These are phyloP conservation scores for Didymella arachidicola DNA, from an alignment of 2,329 filamentous ascomycete species.

Conservation along the genomic window DNA sequence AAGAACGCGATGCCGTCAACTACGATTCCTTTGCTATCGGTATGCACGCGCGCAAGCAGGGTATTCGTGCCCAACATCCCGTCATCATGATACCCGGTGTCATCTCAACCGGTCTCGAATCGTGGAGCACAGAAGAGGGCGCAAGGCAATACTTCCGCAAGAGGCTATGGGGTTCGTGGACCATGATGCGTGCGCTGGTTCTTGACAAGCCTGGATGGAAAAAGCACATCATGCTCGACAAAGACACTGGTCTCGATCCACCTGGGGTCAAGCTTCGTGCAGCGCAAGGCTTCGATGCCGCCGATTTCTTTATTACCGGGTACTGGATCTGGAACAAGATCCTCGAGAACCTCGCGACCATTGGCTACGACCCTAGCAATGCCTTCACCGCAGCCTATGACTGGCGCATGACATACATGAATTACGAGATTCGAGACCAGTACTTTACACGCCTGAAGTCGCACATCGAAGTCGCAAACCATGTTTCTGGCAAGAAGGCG, in stretches of 20 bases:
- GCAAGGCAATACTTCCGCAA: constrained; percentile 94
- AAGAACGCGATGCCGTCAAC: constrained; percentile 84
- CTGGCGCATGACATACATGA: constrained; percentile 90
- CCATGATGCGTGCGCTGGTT: constrained; percentile 95
- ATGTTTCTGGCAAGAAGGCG: constrained; percentile 78
- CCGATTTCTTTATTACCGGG: constrained; percentile 87
- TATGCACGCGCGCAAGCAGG: constrained; percentile 80
- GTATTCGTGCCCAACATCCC: constrained; percentile 81
- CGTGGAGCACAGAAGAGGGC: constrained; percentile 87
- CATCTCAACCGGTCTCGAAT: constrained; percentile 95
- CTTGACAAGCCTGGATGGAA: constrained; percentile 96
- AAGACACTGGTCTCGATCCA: constrained; percentile 87
- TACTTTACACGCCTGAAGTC: constrained; percentile 92
- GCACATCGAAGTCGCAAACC: constrained; percentile 84
- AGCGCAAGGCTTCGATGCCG: constrained; percentile 95
- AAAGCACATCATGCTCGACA: constrained; percentile 95
- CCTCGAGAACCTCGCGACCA: constrained; percentile 91
- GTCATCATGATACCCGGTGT: constrained; percentile 98
- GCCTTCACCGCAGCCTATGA: constrained; percentile 78
- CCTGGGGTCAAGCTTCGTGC: constrained; percentile 88
- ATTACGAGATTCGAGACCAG: constrained; percentile 88
- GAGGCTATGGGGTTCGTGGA: constrained; percentile 97
- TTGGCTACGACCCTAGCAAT: constrained; percentile 91
- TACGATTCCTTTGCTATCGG: constrained; percentile 96
- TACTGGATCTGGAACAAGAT: constrained; percentile 99